These are phyloP conservation scores for Clathrus columnatus DNA, from an alignment of 768 basidiomycete genomes.

Conservation along the genomic window DNA sequence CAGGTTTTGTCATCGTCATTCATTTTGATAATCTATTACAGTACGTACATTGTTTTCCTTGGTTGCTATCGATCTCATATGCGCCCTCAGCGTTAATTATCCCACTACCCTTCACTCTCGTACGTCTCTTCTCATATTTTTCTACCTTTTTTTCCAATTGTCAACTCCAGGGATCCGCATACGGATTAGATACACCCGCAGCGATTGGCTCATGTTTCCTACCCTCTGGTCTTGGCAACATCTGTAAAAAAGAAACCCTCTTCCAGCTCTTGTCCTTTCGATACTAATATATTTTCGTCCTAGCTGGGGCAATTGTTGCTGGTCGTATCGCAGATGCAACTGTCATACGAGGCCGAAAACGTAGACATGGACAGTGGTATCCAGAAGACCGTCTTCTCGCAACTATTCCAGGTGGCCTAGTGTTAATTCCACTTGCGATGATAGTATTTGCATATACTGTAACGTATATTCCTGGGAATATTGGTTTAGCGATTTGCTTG, in stretches of 20 bases:
- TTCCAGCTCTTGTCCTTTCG: background rate
- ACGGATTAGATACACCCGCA: slow-evolving; percentile 1
- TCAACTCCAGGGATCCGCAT: background rate
- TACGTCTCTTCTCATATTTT: slow-evolving; percentile 23
- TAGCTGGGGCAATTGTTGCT: slow-evolving; percentile 53
- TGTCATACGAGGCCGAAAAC: slow-evolving; percentile 38
- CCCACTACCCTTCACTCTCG: slow-evolving; percentile 60
- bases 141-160: background rate
- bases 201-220: slow-evolving; percentile 6
- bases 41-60: background rate
- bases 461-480: slow-evolving; percentile 37
- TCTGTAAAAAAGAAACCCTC: background rate
- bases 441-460: slow-evolving; percentile 42
- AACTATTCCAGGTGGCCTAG: slow-evolving; percentile 34
- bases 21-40: background rate
- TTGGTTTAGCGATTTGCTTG: slow-evolving; percentile 44
- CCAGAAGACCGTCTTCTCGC: slow-evolving; percentile 63
- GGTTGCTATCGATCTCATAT: background rate
- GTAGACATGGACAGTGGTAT: slow-evolving; percentile 48
- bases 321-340: slow-evolving; percentile 51
- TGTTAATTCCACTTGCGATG: slow-evolving; percentile 47
- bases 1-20: background rate
- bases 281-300: background rate
- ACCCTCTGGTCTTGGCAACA: slow-evolving; percentile 5
- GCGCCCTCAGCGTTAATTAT: slow-evolving; percentile 32